Base-by-base conservation (phyloP, 2,329 filamentous ascomycete genomes). In the Fusarium ramigenum region DNA sequence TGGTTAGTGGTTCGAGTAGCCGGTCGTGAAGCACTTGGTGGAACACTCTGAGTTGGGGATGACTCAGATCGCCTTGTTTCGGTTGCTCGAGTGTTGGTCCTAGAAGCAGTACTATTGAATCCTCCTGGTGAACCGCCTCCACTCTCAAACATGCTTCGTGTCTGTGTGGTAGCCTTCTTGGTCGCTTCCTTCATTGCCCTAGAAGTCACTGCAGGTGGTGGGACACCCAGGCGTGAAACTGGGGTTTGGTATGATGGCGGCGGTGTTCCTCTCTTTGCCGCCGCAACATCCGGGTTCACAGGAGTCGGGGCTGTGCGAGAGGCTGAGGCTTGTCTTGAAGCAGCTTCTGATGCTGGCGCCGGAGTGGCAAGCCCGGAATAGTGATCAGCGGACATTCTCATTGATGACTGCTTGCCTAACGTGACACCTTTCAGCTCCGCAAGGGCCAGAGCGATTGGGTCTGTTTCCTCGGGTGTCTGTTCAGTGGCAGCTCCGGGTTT, bases 131-230 rank as follows among this genome's bases (percentile, higher is more conserved):
- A 80, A 56, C 78, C 73, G 37, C 83, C 78, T 4, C 82, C 84
- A 21, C 79, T 80, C 4, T 83, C 86, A 81, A 97, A 96, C 85
- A 98, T 92, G 78, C 88, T 94, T 47, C 94, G 90, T 6, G 93
- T 94, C 81, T 98, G 93, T 50, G 91, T 90, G 28, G 93, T 90
- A 78, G 96, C 98, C 82, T 95, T 95, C 77, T 97, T 93, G 1
- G 95, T 96, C 8, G 95, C 94, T 81, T 97, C 93, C 79, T 97
- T 94, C 97, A 99, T 99, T 53, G 96, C 94, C 72, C 93, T 93
- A 8, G 94, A 93, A 1, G 97, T 99, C 69, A 97, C 94, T 4
- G 96, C 96, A 5, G 96, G 95, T 66, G 96, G 92, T 4, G 96
- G 97, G 18, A 96, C 93, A 60, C 95, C 96, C 8, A 98, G 88